These are phyloP conservation scores for Dittrichia graveolens DNA, from an alignment of 129 eudicot genomes.

Conservation along the genomic window DNA sequence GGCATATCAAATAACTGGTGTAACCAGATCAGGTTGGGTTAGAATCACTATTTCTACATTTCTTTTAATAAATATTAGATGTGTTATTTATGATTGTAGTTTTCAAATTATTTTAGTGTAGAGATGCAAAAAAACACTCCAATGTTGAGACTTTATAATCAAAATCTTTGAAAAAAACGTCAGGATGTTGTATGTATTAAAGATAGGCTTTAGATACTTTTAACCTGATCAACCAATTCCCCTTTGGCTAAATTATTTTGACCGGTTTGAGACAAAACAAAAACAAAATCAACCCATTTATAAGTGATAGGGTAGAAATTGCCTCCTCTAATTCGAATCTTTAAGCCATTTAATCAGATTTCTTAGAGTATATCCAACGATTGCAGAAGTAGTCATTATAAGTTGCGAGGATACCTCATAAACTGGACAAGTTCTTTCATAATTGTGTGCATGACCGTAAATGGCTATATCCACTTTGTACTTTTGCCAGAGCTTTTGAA, in stretches of 20 bases:
- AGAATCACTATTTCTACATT: no score
- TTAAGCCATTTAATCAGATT: neutral
- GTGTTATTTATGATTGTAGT: no score
- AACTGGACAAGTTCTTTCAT: constrained; percentile 73
- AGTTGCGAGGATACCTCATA: constrained; percentile 50
- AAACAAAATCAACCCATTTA: neutral
- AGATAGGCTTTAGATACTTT: neutral
- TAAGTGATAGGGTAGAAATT: neutral
- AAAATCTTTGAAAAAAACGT: no score
- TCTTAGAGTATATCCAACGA: neutral
- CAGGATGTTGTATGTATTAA: neutral
- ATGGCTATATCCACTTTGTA: constrained; percentile 80
- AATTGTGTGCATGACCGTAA: constrained; percentile 77
- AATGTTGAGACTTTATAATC: neutral
- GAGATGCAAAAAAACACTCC: no score
- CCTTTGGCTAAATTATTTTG: neutral
- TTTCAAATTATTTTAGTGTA: no score
- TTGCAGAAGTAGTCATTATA: neutral
- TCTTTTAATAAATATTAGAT: no score
- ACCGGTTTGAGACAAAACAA: neutral
- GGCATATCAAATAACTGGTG: no score
- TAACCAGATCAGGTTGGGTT: no score
- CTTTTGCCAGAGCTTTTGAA: constrained; percentile 75
- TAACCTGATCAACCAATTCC: neutral
- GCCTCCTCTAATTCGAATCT: neutral